Conservation (phyloP, 2,329 filamentous ascomycete genomes). For the Sarocladium kiliense region DNA sequence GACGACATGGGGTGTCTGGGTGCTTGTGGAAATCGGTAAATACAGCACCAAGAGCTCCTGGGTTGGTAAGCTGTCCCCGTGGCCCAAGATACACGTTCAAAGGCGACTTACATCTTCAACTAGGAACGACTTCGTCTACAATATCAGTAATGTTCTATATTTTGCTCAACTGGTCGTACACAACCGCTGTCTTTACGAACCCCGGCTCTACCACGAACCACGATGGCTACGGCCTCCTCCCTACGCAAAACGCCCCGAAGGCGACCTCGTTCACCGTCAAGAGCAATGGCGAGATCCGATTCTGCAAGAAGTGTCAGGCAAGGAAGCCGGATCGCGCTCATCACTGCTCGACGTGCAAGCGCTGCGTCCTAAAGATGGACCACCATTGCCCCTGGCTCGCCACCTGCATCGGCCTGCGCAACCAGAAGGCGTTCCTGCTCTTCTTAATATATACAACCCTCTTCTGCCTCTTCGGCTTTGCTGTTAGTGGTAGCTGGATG, state of each 20-base stretch:
- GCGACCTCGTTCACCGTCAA: conserved; percentile 86
- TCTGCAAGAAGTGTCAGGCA: conserved; percentile 95
- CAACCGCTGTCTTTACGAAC: conserved; percentile 85
- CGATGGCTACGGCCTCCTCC: conserved; percentile 73
- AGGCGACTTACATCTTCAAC: background rate
- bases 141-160: conserved; percentile 68
- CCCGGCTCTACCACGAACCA: conserved; percentile 68
- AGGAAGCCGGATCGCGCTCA: conserved; percentile 94
- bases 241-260: conserved; percentile 58
- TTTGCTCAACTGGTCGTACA: conserved; percentile 85
- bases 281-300: conserved; percentile 78
- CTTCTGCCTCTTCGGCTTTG: conserved; percentile 79
- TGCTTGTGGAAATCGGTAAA: conserved; percentile 69
- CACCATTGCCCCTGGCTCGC: conserved; percentile 98
- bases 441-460: conserved; percentile 86
- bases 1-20: conserved; percentile 92
- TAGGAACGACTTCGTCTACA: conserved; percentile 52
- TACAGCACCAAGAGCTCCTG: conserved; percentile 45
- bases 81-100: background rate
- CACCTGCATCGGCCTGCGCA: conserved; percentile 86
- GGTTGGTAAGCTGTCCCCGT: conserved; percentile 44
- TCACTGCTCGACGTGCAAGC: conserved; percentile 91
- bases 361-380: conserved; percentile 98
- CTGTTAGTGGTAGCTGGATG: conserved; percentile 74
- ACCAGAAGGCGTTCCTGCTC: conserved; percentile 92